These are phyloP conservation scores for Retiboletus flavoniger DNA, from an alignment of 1,284 basidiomycete genomes.

Conservation along the genomic window DNA sequence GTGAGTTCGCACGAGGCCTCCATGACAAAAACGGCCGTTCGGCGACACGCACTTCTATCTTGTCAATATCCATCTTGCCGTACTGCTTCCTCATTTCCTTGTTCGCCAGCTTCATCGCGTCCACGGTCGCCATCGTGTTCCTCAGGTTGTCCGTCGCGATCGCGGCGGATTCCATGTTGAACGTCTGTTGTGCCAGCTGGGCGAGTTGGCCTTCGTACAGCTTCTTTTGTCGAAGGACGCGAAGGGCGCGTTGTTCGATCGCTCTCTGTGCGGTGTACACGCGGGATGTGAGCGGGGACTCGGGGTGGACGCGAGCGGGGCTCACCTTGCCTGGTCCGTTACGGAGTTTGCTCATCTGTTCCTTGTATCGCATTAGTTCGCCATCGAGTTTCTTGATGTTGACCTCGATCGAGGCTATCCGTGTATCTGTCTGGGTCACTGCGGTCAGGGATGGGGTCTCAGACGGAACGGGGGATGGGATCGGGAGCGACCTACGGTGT, in stretches of 20 bases:
- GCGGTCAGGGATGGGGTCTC: conserved; percentile 14
- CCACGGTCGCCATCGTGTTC: conserved; percentile 99
- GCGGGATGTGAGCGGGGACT: not conserved
- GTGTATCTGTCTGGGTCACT: conserved; percentile 73
- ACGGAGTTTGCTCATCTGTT: conserved; percentile 93
- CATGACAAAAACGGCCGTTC: too few species aligned
- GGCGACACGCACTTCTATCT: conserved; percentile 85
- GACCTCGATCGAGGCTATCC: conserved; percentile 90
- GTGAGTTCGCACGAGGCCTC: not conserved
- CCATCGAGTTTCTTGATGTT: conserved; percentile 97
- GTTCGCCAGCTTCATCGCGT: conserved; percentile 97
- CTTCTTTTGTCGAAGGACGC: conserved; percentile 93
- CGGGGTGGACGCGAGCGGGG: not conserved
- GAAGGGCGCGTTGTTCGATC: conserved; percentile 92
- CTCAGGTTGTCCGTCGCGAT: conserved; percentile 96
- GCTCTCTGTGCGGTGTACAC: conserved; percentile 62
- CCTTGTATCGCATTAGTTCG: conserved; percentile 90
- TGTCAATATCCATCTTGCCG: conserved; percentile 96
- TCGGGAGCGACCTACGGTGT: conserved; percentile 56
- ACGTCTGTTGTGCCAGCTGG: conserved; percentile 93
- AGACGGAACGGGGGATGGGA: conserved; percentile 4
- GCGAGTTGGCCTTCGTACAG: conserved; percentile 94
- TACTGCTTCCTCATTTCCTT: conserved; percentile 98
- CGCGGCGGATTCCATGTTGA: conserved; percentile 98
- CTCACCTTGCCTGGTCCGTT: conserved; percentile 92